These are phyloP conservation scores for Allodekkera sacchari DNA, from an alignment of 805 yeast genomes.

Conservation along the genomic window DNA sequence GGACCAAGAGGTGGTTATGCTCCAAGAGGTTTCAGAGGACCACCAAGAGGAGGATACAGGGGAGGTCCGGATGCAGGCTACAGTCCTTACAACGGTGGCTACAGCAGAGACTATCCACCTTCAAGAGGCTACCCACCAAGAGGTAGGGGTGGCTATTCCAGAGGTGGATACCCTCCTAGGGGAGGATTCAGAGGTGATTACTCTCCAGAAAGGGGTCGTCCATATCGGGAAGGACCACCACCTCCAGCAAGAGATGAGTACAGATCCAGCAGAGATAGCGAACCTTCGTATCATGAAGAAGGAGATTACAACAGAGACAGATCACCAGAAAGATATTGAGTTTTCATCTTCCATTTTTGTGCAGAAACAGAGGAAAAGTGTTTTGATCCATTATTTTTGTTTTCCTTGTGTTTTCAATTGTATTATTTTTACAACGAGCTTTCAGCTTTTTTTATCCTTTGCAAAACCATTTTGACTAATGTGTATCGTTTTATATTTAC, in stretches of 20 bases:
- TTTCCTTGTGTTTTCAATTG: conserved; percentile 6
- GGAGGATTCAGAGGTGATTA: conserved; percentile 27
- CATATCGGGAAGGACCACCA: conserved; percentile 19
- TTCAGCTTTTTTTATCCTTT: background rate
- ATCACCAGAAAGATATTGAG: conserved; percentile 66
- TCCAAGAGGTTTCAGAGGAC: conserved; percentile 23
- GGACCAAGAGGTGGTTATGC: conserved; percentile 34
- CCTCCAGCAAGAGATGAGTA: conserved; percentile 27
- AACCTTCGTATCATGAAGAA: conserved; percentile 22
- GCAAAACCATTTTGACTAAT: background rate
- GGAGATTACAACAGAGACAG: conserved; percentile 58
- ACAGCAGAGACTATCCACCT: conserved; percentile 20
- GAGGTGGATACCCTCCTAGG: conserved; percentile 19
- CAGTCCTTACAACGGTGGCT: conserved; percentile 15
- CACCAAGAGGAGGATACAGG: conserved; percentile 27
- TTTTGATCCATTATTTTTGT: background rate
- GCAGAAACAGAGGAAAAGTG: conserved; percentile 1
- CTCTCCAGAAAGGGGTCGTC: conserved; percentile 26
- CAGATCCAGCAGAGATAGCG: conserved; percentile 23
- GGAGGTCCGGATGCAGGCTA: conserved; percentile 17
- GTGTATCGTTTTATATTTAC: background rate
- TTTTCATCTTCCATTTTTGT: no score
- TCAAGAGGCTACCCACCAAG: conserved; percentile 22
- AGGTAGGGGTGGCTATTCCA: conserved; percentile 4
- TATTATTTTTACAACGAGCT: background rate